These are phyloP conservation scores for Monascus purpureus DNA, from an alignment of 495 filamentous ascomycete species.

Conservation along the genomic window DNA sequence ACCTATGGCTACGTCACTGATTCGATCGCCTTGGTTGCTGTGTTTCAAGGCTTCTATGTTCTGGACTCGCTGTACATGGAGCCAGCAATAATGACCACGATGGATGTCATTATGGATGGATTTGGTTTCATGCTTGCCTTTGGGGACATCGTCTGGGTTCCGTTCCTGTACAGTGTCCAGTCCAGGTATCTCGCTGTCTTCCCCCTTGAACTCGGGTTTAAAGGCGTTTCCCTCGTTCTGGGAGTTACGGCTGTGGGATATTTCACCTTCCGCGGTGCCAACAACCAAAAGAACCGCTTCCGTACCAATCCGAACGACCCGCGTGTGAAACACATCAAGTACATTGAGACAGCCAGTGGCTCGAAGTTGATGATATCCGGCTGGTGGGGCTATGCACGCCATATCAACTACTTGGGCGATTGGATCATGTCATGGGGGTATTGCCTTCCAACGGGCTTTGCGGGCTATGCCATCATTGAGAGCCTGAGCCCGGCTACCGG, in stretches of 20 bases:
- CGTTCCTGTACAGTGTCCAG: conserved; percentile 78
- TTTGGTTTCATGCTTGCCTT: conserved; percentile 97
- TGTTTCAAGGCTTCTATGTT: conserved; percentile 72
- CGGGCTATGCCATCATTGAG: conserved; percentile 53
- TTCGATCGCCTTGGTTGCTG: conserved; percentile 68
- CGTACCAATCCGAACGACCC: conserved; percentile 78
- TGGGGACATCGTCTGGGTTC: conserved; percentile 87
- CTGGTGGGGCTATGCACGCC: conserved; percentile 88
- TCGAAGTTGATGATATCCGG: conserved; percentile 70
- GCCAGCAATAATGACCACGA: conserved; percentile 81
- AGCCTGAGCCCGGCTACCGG: conserved; percentile 33
- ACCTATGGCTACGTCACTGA: conserved; percentile 73
- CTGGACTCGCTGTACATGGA: conserved; percentile 86
- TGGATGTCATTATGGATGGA: conserved; percentile 89
- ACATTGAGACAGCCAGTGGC: conserved; percentile 73
- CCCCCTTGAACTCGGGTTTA: conserved; percentile 58
- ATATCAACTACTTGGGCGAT: conserved; percentile 98
- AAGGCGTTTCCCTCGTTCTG: conserved; percentile 46
- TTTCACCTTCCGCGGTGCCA: conserved; percentile 79
- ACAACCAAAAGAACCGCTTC: conserved; percentile 92
- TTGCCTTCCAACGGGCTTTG: conserved; percentile 75
- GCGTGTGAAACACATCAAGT: conserved; percentile 64
- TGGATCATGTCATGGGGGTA: conserved; percentile 93
- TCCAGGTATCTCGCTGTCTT: conserved; percentile 77
- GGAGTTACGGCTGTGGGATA: conserved; percentile 57